Evolutionary conservation across 352 stramenopile species (phyloP), one percentile per base, ranked within the genome.

Genomic region (Lagenidium sp.): DNA sequence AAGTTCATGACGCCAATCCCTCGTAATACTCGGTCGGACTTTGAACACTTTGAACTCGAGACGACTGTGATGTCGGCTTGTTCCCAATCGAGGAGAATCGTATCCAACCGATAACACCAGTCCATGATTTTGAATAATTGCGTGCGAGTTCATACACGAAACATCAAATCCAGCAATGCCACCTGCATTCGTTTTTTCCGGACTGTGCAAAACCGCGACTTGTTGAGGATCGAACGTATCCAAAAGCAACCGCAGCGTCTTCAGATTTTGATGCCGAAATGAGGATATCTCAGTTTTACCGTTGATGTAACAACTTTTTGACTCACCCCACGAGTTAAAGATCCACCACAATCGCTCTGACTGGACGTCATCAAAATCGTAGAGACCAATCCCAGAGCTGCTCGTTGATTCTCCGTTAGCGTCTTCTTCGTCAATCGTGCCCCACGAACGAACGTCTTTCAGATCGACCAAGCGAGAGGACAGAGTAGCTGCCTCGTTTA

Each of bases 311-410:
- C 83, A 86, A 10, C 55, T 47, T 34, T 83, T 84, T 1, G 65
- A 64, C 30, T 76, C 61, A 10, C 55, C 59, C 75, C 75, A 91
- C 23, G 68, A 24, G 26, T 87, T 88, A 30, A 91, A 91, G 13
- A 91, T 82, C 72, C 73, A 88, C 73, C 78, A 88, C 15, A 91
- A 48, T 28, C 69, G 73, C 51, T 86, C 78, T 2, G 73, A 86
- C 48, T 88, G 78, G n/a, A 80, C 67, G 48, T 87, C 75, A 23
- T 91, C 75, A 37, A 86, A 88, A 52, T 87, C 78, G 46, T 79
- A 88, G 15, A 82, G 45, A 12, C 77, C 74, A 22, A 86, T 77
- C 2, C 61, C 68, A 25, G 61, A 62, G 25, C 69, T 77, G 37
- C 29, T 53, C 26, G 19, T 61, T n/a, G 44, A 53, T 6, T 12